Base-by-base conservation (phyloP, 305 asterid genomes). In the Fraxinus albicans region DNA sequence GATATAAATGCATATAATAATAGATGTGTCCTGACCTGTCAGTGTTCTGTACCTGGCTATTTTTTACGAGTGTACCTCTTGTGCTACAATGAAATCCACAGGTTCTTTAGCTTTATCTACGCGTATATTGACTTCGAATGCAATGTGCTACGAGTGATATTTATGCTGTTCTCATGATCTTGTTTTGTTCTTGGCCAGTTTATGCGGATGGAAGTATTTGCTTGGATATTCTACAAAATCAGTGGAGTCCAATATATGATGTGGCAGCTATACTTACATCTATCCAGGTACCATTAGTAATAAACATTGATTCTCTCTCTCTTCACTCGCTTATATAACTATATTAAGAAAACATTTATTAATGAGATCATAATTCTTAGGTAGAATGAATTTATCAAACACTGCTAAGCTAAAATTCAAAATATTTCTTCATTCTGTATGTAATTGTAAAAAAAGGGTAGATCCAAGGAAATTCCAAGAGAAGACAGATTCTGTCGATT, bases 161-260 rank as follows among this genome's bases (percentile, higher is more conserved):
- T 19, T 69, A 44, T 70, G 65, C 53, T 6, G 27, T 35, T 74
- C 10, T 79, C 77, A 65, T 74, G 74, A 73, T 53, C 83, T 36
- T 19, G 60, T 35, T 76, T 73, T 83, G 35, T 58, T 47, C 53
- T 70, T 81, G 53, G 60, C 80, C 91, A 93, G 97, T 93, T 84
- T 93, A 93, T 87, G 97, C 97, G 73, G 97, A 91, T 86, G 95
- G 97, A 80, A 93, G 97, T 86, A 93, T 93, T 82, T 93, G 97
- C 90, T 85, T 93, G 91, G 97, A 93, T 81, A 93, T 93, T 81
- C 86, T 93, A 86, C 97, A 93, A 88, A 93, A 93, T 80, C 97
- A 93, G 82, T 93, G 97, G 97, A 93, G 97, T 84, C 97, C 97
- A 42, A 93, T 93, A 83, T 93, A 93, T 89, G 97, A 93, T 86